Percentiles rank a stretch among this genome's conserved stretches.
These are phyloP conservation scores for Suzukiozyma palmioleophila DNA, from an alignment of 1,139 yeast species.

Conservation along the genomic window DNA sequence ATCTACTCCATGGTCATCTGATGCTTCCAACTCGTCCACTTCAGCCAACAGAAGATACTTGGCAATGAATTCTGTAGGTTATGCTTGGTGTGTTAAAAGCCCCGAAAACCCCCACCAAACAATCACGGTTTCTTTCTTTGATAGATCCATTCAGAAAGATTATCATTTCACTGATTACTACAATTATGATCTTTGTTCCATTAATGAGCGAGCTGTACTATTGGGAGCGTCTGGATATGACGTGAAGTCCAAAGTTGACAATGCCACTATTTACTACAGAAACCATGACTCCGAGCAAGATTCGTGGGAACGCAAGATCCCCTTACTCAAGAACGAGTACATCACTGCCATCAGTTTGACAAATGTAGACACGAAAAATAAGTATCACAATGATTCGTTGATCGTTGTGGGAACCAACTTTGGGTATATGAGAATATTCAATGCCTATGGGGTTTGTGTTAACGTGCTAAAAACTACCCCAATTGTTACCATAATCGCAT, in stretches of 20 bases:
- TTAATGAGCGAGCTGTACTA: conserved; percentile 62
- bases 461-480: conserved; percentile 38
- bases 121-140: conserved; percentile 83
- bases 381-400: conserved; percentile 21
- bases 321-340: conserved; percentile 31
- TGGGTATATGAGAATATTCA: conserved; percentile 40
- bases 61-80: conserved; percentile 78
- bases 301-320: conserved; percentile 41
- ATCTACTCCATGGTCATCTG: conserved; percentile 68
- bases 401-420: conserved; percentile 40
- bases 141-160: conserved; percentile 71
- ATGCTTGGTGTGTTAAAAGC: conserved; percentile 72
- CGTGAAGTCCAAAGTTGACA: conserved; percentile 10
- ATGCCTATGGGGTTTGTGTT: conserved; percentile 38
- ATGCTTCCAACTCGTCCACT: conserved; percentile 18
- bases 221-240: conserved; percentile 47
- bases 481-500: conserved; percentile 34
- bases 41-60: conserved; percentile 59
- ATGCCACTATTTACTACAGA: conserved; percentile 39
- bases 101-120: conserved; percentile 43
- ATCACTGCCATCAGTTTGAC: conserved; percentile 37
- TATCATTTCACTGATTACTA: conserved; percentile 79
- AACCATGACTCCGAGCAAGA: conserved; percentile 43
- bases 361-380: conserved; percentile 14
- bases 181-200: conserved; percentile 70